phyloP scores from a whole-genome alignment of 1,139 yeast genomes.

The Kurtzmaniella quercitrusa region DNA sequence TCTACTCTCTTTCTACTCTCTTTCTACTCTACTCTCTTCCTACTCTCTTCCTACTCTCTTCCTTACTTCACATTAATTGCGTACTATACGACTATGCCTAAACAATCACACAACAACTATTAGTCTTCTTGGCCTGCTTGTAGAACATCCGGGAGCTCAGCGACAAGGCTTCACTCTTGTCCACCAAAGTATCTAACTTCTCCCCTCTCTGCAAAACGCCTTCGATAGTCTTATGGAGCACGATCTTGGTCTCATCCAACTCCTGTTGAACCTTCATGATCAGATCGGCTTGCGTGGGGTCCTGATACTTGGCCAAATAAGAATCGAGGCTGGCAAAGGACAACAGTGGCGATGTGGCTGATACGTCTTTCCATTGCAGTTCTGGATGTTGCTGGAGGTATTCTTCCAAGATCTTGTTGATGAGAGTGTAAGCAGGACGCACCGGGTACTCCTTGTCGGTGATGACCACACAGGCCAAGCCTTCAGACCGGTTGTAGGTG shows the following conservation, averaged over 20 bases:
- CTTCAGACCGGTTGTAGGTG: conserved; percentile 86
- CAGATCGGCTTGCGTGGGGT: conserved; percentile 95
- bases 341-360: conserved; percentile 46
- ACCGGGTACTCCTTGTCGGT: conserved; percentile 95
- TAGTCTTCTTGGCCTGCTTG: conserved; percentile 96
- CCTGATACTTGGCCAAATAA: conserved; percentile 83
- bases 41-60: too few relatives aligned
- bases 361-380: conserved; percentile 57
- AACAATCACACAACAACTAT: conserved; percentile 87
- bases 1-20: neutral
- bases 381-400: conserved; percentile 81
- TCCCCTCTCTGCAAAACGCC: conserved; percentile 94
- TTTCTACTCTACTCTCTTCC: too few relatives aligned
- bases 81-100: conserved; percentile 16
- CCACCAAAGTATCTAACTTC: conserved; percentile 88
- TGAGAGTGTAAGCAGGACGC: conserved; percentile 92
- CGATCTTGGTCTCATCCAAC: conserved; percentile 95
- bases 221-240: conserved; percentile 92
- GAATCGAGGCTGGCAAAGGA: conserved; percentile 60
- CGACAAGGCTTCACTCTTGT: conserved; percentile 89
- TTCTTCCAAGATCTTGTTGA: conserved; percentile 89
- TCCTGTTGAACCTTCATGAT: conserved; percentile 97
- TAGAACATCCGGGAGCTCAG: conserved; percentile 89
- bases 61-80: neutral
- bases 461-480: conserved; percentile 87